Evolutionary conservation across 495 filamentous ascomycete genomes (phyloP).

Genomic region (Xylaria nigripes): DNA sequence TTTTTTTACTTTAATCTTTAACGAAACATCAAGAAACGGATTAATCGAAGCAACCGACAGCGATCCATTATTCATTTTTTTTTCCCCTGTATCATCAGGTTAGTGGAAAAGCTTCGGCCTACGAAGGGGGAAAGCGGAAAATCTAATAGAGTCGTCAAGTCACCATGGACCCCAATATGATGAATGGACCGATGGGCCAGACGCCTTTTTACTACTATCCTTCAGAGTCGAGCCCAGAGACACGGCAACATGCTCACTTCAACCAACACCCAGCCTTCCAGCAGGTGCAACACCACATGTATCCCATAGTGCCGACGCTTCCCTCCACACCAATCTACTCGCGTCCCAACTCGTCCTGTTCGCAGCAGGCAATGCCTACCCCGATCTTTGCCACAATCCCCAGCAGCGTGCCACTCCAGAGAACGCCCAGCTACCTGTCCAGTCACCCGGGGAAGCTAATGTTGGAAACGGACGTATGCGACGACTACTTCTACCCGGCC

Average conservation of each 20-base stretch:
- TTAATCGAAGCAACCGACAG: constrained; percentile 8
- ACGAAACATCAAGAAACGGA: constrained; percentile 16
- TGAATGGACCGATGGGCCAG: constrained; percentile 57
- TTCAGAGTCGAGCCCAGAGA: constrained; percentile 65
- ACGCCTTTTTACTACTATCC: constrained; percentile 89
- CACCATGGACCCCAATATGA: constrained; percentile 41
- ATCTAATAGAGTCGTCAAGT: constrained; percentile 13
- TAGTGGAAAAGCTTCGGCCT: constrained; percentile 2
- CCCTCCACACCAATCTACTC: constrained; percentile 67
- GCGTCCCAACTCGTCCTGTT: constrained; percentile 56
- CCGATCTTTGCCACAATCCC: constrained; percentile 47
- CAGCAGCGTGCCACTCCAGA: constrained; percentile 66
- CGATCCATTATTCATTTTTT: background rate
- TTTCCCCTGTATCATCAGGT: constrained; percentile 9
- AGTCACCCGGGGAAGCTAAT: constrained; percentile 63
- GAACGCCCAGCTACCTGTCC: constrained; percentile 64
- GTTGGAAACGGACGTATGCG: constrained; percentile 69
- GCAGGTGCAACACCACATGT: constrained; percentile 39
- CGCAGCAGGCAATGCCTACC: constrained; percentile 54
- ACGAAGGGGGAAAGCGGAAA: background rate
- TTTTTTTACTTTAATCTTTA: constrained; percentile 42
- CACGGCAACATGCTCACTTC: constrained; percentile 75
- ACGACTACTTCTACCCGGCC: constrained; percentile 65
- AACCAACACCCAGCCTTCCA: constrained; percentile 59
- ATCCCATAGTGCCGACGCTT: constrained; percentile 45